Evolutionary conservation across 495 filamentous ascomycete species (phyloP).

Genomic region (Penicillium riverlandense): DNA sequence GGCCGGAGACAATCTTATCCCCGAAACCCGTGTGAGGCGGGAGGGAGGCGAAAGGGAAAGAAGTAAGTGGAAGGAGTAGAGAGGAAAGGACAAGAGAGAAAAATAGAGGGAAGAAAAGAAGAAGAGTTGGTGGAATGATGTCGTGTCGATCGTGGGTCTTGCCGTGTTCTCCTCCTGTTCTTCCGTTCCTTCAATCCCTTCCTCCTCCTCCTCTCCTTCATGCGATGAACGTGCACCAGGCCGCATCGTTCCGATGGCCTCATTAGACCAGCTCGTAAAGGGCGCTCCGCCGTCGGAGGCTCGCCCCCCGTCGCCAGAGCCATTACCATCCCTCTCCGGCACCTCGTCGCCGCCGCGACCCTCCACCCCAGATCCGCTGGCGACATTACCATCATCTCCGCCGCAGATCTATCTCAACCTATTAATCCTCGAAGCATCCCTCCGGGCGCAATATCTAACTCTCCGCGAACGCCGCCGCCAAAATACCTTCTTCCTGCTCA

Average conservation of each 20-base stretch:
- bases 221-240: slow-evolving; percentile 18
- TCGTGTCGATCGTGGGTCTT: slow-evolving; percentile 8
- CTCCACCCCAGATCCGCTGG: slow-evolving; percentile 62
- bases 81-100: not conserved
- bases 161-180: slow-evolving; percentile 3
- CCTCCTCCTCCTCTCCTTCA: slow-evolving; percentile 6
- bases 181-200: not conserved
- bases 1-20: slow-evolving; percentile 22
- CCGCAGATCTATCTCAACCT: slow-evolving; percentile 99
- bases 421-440: slow-evolving; percentile 88
- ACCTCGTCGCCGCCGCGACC: slow-evolving; percentile 30
- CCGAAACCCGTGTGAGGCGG: slow-evolving; percentile 4
- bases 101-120: not conserved
- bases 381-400: slow-evolving; percentile 77
- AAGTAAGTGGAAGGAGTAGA: not conserved
- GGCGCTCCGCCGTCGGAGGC: slow-evolving; percentile 55
- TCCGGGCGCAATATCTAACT: slow-evolving; percentile 87
- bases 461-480: slow-evolving; percentile 82
- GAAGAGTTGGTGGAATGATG: slow-evolving; percentile 11
- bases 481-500: slow-evolving; percentile 86
- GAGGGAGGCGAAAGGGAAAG: not conserved
- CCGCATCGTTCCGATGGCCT: slow-evolving; percentile 38
- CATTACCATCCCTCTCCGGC: slow-evolving; percentile 25
- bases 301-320: slow-evolving; percentile 31
- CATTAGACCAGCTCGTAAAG: slow-evolving; percentile 85